These are phyloP conservation scores for Hyphopichia fennica DNA, from an alignment of 1,139 yeast genomes.

Conservation along the genomic window DNA sequence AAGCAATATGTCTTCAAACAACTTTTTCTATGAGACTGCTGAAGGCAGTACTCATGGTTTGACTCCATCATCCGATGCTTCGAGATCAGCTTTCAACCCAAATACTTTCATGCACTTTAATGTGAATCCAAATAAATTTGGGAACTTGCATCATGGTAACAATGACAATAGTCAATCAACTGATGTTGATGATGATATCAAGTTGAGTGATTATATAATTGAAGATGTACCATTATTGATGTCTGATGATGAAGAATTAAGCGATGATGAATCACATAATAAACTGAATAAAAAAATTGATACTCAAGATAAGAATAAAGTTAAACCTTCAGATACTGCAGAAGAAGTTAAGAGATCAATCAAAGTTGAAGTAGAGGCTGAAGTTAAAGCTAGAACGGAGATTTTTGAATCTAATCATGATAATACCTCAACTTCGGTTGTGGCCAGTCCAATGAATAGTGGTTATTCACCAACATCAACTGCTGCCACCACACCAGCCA, in stretches of 20 bases:
- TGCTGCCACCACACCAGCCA: slow-evolving; percentile 2
- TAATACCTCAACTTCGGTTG: no score
- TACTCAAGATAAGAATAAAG: not conserved
- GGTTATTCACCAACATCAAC: not conserved
- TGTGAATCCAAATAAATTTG: not conserved
- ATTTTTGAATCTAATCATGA: no score
- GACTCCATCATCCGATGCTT: not conserved
- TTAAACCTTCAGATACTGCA: slow-evolving; percentile 10
- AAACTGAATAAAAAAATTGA: not conserved
- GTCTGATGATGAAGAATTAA: slow-evolving; percentile 30
- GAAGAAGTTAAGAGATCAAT: slow-evolving; percentile 18
- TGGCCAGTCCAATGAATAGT: not conserved
- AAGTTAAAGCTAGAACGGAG: not conserved
- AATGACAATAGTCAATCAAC: not conserved
- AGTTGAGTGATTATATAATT: slow-evolving; percentile 9
- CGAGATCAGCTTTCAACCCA: slow-evolving; percentile 5
- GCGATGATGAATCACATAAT: slow-evolving; percentile 21
- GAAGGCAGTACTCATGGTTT: not conserved
- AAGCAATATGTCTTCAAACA: not conserved
- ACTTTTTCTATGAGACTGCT: not conserved
- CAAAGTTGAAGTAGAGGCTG: slow-evolving; percentile 5
- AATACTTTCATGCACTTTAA: slow-evolving; percentile 6
- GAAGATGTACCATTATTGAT: slow-evolving; percentile 29
- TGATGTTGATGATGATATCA: slow-evolving; percentile 2
- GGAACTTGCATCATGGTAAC: not conserved